Base-by-base conservation (phyloP, 2,329 filamentous ascomycete species). In the Pezicula carpinea region DNA sequence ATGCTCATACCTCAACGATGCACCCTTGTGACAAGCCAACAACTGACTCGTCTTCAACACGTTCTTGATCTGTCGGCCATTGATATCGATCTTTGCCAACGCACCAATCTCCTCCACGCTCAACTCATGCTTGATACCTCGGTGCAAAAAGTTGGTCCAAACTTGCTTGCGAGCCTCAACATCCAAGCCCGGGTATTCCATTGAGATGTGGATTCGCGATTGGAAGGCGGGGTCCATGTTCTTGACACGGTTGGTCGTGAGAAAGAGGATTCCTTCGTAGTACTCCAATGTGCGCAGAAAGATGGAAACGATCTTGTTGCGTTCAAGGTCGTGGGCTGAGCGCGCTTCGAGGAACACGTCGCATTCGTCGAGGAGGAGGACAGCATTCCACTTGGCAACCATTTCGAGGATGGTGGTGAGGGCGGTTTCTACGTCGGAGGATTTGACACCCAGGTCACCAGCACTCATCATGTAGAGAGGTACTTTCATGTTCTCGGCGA, bases 311-410 rank as follows among this genome's bases (percentile, higher is more conserved):
- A 73, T 56, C 42, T 63, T 64, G 59, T 73, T 73, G 39, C 68
- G 63, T 47, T 67, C 58, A 3, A 70, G 55, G 50, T 69, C 64
- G 44, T 63, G 53, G 5, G 57, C 49, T 7, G 50, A 50, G 36
- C 53, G 53, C 4, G 54, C 53, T 41, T 65, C 59, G 1, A 67
- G 57, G 65, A 83, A 83, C n/a, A 82, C 75, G 55, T 84, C 81
- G 18, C 79, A 83, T 67, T 89, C 85, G 59, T 89, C 85, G 2
- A 89, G 76, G 3, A 89, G 73, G 0, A 89, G 69, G 2, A 89
- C 79, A 0, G 83, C 84, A 39, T 83, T 82, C 85, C 85, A 89
- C 1, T 75, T 76, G 51, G 86, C 81, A 1, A 85, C 85, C 51
- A 91, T 82, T 59, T 87, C 82, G 51, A 91, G 74, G 47, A 87